Conservation (phyloP, 2,329 filamentous ascomycete genomes). For the Atkinsonella hypoxylon region DNA sequence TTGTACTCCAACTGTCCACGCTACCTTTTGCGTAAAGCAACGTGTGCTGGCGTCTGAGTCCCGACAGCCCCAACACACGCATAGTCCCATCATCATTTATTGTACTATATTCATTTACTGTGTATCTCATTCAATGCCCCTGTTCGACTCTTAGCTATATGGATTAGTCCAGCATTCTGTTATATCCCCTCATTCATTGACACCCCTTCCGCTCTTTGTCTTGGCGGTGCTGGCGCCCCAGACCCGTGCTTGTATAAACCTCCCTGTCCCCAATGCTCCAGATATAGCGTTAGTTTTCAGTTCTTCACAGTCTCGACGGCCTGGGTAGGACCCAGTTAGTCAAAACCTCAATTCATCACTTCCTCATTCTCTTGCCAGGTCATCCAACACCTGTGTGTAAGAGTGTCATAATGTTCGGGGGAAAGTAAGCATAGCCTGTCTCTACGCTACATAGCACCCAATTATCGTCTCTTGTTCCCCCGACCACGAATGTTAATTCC, state of each 20-base stretch:
- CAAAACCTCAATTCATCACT: neutral
- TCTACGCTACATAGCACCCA: neutral
- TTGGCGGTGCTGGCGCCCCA: neutral
- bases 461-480: neutral
- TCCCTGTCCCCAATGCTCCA: neutral
- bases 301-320: neutral
- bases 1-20: neutral
- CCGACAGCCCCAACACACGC: neutral
- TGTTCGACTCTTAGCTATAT: neutral
- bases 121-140: neutral
- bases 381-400: neutral
- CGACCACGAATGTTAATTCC: neutral
- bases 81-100: neutral
- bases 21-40: neutral
- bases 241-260: neutral
- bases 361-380: neutral
- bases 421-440: neutral
- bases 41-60: neutral
- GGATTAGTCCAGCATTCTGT: neutral
- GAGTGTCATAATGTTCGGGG: slow-evolving; percentile 1
- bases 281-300: neutral
- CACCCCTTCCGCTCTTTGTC: neutral
- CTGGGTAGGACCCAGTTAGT: neutral
- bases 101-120: neutral
- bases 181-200: neutral